Evolutionary conservation across 2,329 filamentous ascomycete genomes (phyloP), one percentile per base, ranked within the genome.

Genomic region (Lanzia echinophila): DNA sequence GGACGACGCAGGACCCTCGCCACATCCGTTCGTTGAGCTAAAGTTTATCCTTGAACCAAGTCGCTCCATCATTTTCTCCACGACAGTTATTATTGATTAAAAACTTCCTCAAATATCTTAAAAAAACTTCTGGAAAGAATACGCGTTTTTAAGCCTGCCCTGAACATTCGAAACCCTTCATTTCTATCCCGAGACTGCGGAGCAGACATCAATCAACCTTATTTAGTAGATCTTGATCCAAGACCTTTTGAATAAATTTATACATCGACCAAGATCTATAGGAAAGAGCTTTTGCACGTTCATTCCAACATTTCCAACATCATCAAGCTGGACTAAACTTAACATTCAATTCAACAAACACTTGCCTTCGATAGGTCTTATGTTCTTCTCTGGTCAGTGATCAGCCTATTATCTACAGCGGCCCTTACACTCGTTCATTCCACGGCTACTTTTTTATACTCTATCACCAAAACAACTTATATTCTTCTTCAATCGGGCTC

Each of bases 381-480:
- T 62, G 59, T 65, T 57, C 60, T 54, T 56, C 51, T 60, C 58
- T 62, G 60, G 60, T 65, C 61, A 58, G 57, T 63, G 61, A 66
- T 62, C 60, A 62, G 52, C 46, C 50, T 43, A 51, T 59, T 61
- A 50, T 59, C 55, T 53, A 56, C 56, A 47, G 58, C 54, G 58
- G 62, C 62, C 62, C 47, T 58, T 53, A 65, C 63, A 61, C 56
- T 67, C 65, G 62, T 66, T 66, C 61, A 65, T 60, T 46, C 44
- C 59, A 63, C 55, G 61, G 61, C 61, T 61, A 59, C 54, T 58
- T 53, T 15, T 41, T 17, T 31, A 22, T 11, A 53, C 36, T 46
- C 28, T n/a, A 48, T 15, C 20, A 48, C 11, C 41, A 43, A 42
- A 5, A 43, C 12, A 43, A 6, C 19, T n/a, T n/a, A 33, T 41